Conservation (phyloP, 2,329 filamentous ascomycete genomes). For the Fusarium caatingaense region DNA sequence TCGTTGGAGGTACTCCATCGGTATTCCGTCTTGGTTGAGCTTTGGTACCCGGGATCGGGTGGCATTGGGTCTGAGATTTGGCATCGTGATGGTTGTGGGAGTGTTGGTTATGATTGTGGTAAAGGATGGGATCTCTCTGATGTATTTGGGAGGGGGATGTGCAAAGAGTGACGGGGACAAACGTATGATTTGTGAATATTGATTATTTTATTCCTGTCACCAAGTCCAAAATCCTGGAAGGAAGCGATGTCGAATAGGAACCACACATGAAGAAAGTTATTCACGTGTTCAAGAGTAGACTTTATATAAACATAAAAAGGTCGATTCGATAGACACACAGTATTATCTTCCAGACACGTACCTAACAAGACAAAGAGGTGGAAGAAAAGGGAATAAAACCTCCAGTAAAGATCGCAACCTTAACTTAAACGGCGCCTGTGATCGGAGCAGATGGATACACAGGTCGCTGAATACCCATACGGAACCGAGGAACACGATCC, state of each 20-base stretch:
- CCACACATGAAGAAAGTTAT: too few species aligned
- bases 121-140: neutral
- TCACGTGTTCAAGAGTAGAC: neutral
- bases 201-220: neutral
- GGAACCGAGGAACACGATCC: conserved; percentile 42
- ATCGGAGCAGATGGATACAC: conserved; percentile 35
- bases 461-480: conserved; percentile 42
- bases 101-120: neutral
- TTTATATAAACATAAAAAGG: neutral
- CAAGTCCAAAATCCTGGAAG: neutral
- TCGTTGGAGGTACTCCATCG: neutral
- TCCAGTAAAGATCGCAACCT: neutral
- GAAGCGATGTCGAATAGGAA: neutral
- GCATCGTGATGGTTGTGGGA: neutral
- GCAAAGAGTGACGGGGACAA: neutral
- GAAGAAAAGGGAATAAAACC: neutral
- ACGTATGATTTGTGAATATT: neutral
- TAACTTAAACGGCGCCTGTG: conserved; percentile 20
- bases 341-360: neutral
- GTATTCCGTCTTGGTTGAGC: neutral
- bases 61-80: neutral
- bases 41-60: neutral
- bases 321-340: neutral
- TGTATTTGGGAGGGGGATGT: neutral
- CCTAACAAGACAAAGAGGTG: too few species aligned